A percentile compares a stretch with the other conserved stretches of the same genome.
Evolutionary conservation across 1,284 basidiomycete species (phyloP).

Genomic region (Ustilago loliicola): DNA sequence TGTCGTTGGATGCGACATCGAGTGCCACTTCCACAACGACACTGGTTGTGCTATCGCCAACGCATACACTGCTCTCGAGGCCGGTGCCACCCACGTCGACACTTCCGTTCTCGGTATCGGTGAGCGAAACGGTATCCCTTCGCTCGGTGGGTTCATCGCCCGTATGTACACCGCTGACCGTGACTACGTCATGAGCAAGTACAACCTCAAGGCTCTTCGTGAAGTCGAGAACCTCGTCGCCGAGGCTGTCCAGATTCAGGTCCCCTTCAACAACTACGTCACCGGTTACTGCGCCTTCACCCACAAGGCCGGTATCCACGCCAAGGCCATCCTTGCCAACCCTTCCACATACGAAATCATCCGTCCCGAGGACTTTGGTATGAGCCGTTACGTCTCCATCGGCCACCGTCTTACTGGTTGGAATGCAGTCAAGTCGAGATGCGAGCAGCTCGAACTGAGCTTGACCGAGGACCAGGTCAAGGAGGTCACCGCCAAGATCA

Average conservation of each 20-base stretch:
- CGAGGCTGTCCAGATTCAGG: slow-evolving; percentile 96
- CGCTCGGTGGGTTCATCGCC: slow-evolving; percentile 95
- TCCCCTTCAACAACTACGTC: slow-evolving; percentile 93
- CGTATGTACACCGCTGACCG: slow-evolving; percentile 87
- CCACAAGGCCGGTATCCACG: slow-evolving; percentile 99
- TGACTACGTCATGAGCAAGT: slow-evolving; percentile 99
- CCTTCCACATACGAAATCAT: slow-evolving; percentile 85
- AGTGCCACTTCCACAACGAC: slow-evolving; percentile 99
- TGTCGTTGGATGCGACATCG: slow-evolving; percentile 83
- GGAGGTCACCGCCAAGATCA: slow-evolving; percentile 99
- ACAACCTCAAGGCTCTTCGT: slow-evolving; percentile 95
- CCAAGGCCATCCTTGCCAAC: slow-evolving; percentile 99
- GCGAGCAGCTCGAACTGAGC: slow-evolving; percentile 91
- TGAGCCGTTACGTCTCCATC: slow-evolving; percentile 97
- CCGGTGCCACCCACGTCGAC: slow-evolving; percentile 98
- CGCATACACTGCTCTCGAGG: slow-evolving; percentile 97
- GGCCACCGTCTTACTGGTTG: slow-evolving; percentile 97
- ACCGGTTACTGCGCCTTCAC: slow-evolving; percentile 99
- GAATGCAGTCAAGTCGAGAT: slow-evolving; percentile 99
- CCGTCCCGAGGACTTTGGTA: slow-evolving; percentile 87
- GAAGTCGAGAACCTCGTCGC: slow-evolving; percentile 99
- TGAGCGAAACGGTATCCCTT: slow-evolving; percentile 98
- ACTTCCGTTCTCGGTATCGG: slow-evolving; percentile 90
- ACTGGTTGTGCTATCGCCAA: slow-evolving; percentile 95
- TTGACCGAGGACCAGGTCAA: slow-evolving; percentile 88